These are phyloP conservation scores for Meyerozyma athensensis DNA, from an alignment of 1,139 yeast species.

Conservation along the genomic window DNA sequence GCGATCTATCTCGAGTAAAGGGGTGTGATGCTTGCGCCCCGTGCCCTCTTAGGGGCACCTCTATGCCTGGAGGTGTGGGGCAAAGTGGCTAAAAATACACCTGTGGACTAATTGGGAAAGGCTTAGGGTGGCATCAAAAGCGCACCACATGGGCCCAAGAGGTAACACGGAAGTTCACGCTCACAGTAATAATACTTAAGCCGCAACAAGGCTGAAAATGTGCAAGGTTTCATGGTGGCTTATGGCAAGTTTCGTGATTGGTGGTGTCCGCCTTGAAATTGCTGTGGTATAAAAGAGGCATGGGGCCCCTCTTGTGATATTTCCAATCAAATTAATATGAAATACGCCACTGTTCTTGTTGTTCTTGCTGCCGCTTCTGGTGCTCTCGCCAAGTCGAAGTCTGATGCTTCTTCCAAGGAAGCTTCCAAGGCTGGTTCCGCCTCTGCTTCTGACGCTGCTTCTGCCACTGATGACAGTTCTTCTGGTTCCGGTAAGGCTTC, in stretches of 20 bases:
- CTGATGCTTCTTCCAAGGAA: conserved; percentile 8
- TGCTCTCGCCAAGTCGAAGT: conserved; percentile 3
- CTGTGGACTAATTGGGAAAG: too few species aligned
- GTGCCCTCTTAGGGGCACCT: too few species aligned
- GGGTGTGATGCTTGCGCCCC: too few species aligned
- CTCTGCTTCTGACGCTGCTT: conserved; percentile 8
- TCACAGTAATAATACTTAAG: background rate
- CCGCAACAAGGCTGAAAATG: conserved; percentile 4
- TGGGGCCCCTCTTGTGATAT: conserved; percentile 6
- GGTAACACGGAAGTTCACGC: background rate
- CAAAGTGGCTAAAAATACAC: too few species aligned
- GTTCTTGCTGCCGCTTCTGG: conserved; percentile 5
- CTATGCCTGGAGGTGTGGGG: too few species aligned
- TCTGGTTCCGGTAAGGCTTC: conserved; percentile 12
- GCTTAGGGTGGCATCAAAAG: too few species aligned
- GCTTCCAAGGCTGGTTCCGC: conserved; percentile 6
- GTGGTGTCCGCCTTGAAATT: conserved; percentile 5
- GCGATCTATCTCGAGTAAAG: too few species aligned
- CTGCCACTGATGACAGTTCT: conserved; percentile 7
- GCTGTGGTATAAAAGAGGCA: conserved; percentile 4
- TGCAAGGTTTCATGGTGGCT: background rate
- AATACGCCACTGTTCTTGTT: conserved; percentile 3
- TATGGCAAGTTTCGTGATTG: conserved; percentile 9
- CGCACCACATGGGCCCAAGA: background rate
- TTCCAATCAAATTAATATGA: background rate